phyloP scores from a whole-genome alignment of 768 basidiomycete species.

The Hydnomerulius pinastri region DNA sequence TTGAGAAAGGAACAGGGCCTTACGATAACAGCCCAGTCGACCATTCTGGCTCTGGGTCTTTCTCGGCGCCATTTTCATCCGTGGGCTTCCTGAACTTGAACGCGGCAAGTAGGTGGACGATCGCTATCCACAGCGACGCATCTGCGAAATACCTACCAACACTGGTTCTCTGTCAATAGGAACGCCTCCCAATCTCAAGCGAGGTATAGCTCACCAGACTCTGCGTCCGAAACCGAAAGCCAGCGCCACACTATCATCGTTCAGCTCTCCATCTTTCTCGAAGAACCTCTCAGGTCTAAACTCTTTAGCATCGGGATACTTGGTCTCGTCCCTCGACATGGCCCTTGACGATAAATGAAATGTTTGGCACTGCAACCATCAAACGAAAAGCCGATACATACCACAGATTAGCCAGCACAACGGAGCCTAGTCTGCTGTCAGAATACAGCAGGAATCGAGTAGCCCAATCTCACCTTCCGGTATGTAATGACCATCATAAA shows the following conservation, averaged over 20 bases:
- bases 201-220: constrained; percentile 19
- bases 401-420: constrained; percentile 34
- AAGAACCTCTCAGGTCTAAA: constrained; percentile 33
- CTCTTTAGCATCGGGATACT: constrained; percentile 26
- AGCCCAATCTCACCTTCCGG: constrained; percentile 23
- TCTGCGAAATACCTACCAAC: constrained; percentile 33
- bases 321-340: constrained; percentile 29
- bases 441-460: neutral
- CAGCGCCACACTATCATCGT: constrained; percentile 22
- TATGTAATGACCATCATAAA: constrained; percentile 27
- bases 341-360: constrained; percentile 23
- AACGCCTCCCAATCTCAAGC: neutral
- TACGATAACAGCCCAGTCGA: constrained; percentile 31
- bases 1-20: constrained; percentile 4
- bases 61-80: constrained; percentile 27
- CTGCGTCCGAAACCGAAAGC: constrained; percentile 33
- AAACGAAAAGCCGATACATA: constrained; percentile 6
- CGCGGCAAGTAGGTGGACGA: constrained; percentile 29
- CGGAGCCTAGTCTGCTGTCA: constrained; percentile 25
- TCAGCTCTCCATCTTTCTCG: constrained; percentile 22
- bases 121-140: constrained; percentile 33
- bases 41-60: constrained; percentile 27
- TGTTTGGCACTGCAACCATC: neutral
- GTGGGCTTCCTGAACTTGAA: constrained; percentile 32
- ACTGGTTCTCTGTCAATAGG: constrained; percentile 13